Evolutionary conservation across 192 early-diverging fungal genomes (phyloP), one percentile per base, ranked within the genome.

Genomic region (Coemansia umbellata): DNA sequence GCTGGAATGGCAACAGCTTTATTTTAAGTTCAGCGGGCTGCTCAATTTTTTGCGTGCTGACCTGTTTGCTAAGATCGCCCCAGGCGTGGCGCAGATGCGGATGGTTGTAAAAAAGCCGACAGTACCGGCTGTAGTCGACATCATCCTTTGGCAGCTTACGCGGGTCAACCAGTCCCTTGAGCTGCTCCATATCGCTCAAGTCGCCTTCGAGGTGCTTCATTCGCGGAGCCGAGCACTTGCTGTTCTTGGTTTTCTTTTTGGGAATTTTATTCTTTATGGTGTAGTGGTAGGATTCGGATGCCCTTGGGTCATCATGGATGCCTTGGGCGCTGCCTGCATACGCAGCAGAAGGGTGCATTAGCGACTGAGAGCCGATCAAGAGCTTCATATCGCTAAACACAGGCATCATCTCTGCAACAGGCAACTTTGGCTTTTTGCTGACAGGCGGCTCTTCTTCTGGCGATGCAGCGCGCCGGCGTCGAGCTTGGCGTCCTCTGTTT

Each of bases 1-100:
- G 79, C 66, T 97, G 94, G 66, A 94, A 97, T 9, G 93, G 92
- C 23, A 97, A 60, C 27, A 97, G 84, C 32, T 79, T 76, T 22
- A 94, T 79, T 30, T 68, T 83, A 13, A 95, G 66, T 3, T 82
- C 69, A 2, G 53, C 53, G 8, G 92, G 91, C 55, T 94, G 91
- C 0, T 80, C 79, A 11, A 66, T 54, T 47, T 33, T 60, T 19
- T 31, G 31, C 5, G 59, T 37, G 17, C 31, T 14, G 3, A 31
- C 31, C 19, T 48, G 50, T 30, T 15, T n/a, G 4, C 37, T 21
- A 33, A 69, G 62, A 22, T 43, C 50, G 45, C 66, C 69, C 74
- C 74, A 76, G 3, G 44, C 41, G 27, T 65, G 43, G 5, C 33
- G 44, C 58, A 76, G 36, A n/a, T 69, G 58, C 37, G 74, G 66